Percentiles rank a stretch among this genome's conserved stretches.
phyloP scores from a whole-genome alignment of 2,329 filamentous ascomycete genomes.

The Verticillium zaregamsianum region DNA sequence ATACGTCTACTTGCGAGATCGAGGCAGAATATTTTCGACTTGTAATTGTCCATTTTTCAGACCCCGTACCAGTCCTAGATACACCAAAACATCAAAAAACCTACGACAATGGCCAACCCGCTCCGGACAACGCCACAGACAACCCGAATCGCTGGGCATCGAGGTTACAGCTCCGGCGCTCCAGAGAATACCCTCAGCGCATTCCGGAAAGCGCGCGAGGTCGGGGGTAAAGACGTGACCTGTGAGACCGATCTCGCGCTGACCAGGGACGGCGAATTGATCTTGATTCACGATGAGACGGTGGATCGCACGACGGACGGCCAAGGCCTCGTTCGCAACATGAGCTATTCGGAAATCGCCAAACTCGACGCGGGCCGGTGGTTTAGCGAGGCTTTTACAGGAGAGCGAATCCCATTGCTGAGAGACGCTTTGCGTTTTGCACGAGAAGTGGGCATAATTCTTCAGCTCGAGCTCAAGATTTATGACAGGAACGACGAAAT shows the following conservation, averaged over 20 bases:
- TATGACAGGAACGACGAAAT: conserved; percentile 6
- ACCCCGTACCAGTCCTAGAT: too few relatives aligned
- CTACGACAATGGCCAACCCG: conserved; percentile 5
- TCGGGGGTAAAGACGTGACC: conserved; percentile 2
- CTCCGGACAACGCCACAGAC: too few relatives aligned
- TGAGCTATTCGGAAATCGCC: conserved; percentile 6
- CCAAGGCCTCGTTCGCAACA: conserved; percentile 6
- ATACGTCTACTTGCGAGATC: too few relatives aligned
- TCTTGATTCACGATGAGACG: conserved; percentile 8
- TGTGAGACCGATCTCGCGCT: conserved; percentile 8
- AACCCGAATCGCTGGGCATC: conserved; percentile 4
- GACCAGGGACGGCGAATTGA: conserved; percentile 7
- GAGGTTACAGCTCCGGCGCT: conserved; percentile 5
- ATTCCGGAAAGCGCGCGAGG: conserved; percentile 3
- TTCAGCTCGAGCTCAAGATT: conserved; percentile 10
- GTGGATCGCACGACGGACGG: conserved; percentile 10
- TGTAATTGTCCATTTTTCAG: too few relatives aligned
- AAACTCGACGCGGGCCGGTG: conserved; percentile 7
- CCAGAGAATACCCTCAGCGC: conserved; percentile 7
- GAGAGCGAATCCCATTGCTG: conserved; percentile 5
- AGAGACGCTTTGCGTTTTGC: conserved; percentile 5
- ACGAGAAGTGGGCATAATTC: conserved; percentile 6
- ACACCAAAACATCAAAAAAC: too few relatives aligned
- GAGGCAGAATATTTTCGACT: too few relatives aligned
- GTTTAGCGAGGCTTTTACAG: conserved; percentile 6